Evolutionary conservation across 495 filamentous ascomycete species (phyloP).

Genomic region (Aspergillus asperescens): DNA sequence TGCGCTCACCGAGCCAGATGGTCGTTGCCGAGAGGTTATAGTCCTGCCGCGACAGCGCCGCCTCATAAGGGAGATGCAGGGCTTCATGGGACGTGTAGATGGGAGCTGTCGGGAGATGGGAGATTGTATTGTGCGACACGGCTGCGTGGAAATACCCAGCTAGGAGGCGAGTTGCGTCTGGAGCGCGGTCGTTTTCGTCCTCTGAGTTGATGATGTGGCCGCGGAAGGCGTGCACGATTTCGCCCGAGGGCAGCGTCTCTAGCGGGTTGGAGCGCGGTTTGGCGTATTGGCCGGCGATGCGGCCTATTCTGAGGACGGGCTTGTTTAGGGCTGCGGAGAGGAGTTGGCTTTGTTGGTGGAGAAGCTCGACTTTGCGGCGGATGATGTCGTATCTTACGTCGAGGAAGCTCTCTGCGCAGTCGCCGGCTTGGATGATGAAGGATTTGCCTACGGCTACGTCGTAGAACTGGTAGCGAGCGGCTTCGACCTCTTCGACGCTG

Average conservation of each 20-base stretch:
- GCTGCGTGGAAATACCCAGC: conserved; percentile 6
- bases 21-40: conserved; percentile 8
- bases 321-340: background rate
- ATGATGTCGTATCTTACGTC: conserved; percentile 5
- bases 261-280: conserved; percentile 9
- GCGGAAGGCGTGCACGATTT: conserved; percentile 2
- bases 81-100: conserved; percentile 9
- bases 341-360: conserved; percentile 1
- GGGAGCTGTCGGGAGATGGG: background rate
- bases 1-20: conserved; percentile 9
- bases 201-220: conserved; percentile 9
- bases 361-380: conserved; percentile 8
- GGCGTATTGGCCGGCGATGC: conserved; percentile 9
- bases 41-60: background rate
- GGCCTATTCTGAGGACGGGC: conserved; percentile 2
- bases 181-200: background rate
- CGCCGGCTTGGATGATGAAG: conserved; percentile 6
- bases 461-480: background rate
- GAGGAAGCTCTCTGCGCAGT: conserved; percentile 11
- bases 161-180: conserved; percentile 1
- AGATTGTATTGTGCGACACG: background rate
- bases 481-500: conserved; percentile 3
- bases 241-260: conserved; percentile 4
- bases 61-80: conserved; percentile 7
- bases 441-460: conserved; percentile 2